phyloP scores from a whole-genome alignment of 2,329 filamentous ascomycete genomes.

The Clarireedia hainanense region DNA sequence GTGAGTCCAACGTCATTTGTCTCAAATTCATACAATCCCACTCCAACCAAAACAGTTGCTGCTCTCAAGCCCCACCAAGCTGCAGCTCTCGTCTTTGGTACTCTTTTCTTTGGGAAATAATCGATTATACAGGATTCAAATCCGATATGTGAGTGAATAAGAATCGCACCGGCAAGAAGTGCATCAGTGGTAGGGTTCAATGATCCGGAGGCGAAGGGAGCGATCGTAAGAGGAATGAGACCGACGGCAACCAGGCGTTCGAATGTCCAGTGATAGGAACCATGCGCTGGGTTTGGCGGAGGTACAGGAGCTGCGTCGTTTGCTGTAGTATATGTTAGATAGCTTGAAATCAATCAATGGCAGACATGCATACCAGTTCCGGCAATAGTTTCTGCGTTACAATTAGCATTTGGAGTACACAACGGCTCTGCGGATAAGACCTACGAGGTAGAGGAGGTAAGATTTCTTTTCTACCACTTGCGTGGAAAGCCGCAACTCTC shows the following conservation, averaged over 20 bases:
- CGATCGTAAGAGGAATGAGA: constrained; percentile 78
- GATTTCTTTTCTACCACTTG: constrained; percentile 64
- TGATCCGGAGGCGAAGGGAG: constrained; percentile 86
- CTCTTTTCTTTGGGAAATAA: constrained; percentile 70
- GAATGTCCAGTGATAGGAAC: constrained; percentile 98
- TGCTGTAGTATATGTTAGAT: constrained; percentile 41
- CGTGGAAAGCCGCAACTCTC: constrained; percentile 76
- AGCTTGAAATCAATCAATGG: constrained; percentile 8
- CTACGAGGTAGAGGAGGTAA: constrained; percentile 81
- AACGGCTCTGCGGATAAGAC: constrained; percentile 29
- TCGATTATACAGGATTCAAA: constrained; percentile 88
- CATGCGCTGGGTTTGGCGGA: constrained; percentile 65
- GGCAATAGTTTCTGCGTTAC: constrained; percentile 56
- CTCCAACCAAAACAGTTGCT: constrained; percentile 70
- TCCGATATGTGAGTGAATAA: constrained; percentile 93
- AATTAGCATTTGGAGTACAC: constrained; percentile 34
- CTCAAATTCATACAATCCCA: constrained; percentile 97
- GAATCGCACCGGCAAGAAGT: constrained; percentile 69
- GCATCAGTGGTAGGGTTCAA: constrained; percentile 87
- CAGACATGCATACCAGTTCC: constrained; percentile 57
- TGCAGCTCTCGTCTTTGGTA: constrained; percentile 59
- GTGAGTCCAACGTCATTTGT: constrained; percentile 95
- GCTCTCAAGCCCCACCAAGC: constrained; percentile 72
- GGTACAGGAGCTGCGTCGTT: constrained; percentile 82
- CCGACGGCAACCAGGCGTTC: constrained; percentile 77